Conservation (phyloP, 2,329 filamentous ascomycete genomes). For the Cercospora canescens region DNA sequence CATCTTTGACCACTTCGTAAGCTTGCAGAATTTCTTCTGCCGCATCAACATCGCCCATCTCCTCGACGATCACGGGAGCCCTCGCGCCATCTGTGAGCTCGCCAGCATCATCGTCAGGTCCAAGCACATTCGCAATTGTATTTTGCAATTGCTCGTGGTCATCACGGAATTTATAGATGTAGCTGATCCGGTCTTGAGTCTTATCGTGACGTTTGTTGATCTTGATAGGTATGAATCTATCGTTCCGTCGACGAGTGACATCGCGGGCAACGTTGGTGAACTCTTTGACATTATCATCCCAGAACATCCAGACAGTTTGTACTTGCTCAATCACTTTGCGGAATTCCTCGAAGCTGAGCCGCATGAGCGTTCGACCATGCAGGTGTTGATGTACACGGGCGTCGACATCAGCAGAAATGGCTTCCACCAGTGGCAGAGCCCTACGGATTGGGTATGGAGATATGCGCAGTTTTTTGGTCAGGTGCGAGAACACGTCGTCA, state of each 20-base stretch:
- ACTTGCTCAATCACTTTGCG: conserved; percentile 79
- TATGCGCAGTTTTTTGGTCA: conserved; percentile 97
- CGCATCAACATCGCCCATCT: conserved; percentile 95
- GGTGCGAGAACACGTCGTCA: conserved; percentile 83
- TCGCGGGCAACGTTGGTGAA: conserved; percentile 98
- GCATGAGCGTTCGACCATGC: conserved; percentile 83
- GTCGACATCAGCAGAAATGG: conserved; percentile 92
- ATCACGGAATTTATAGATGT: conserved; percentile 90
- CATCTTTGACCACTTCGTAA: conserved; percentile 90
- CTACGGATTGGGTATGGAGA: conserved; percentile 93
- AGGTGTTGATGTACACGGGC: conserved; percentile 81
- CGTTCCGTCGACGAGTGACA: conserved; percentile 86
- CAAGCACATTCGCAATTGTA: conserved; percentile 96
- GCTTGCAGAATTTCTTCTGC: conserved; percentile 95
- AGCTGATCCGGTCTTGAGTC: conserved; percentile 86
- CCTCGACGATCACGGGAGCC: conserved; percentile 75
- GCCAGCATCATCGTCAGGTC: conserved; percentile 58
- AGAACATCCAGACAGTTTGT: conserved; percentile 82
- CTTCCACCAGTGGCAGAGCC: conserved; percentile 90
- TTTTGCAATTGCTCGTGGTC: conserved; percentile 97
- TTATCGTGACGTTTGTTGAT: conserved; percentile 84
- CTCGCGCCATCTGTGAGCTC: conserved; percentile 58
- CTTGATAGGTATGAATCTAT: conserved; percentile 99
- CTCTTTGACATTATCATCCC: conserved; percentile 96
- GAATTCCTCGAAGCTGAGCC: conserved; percentile 91